These are phyloP conservation scores for Yamadazyma philogaea DNA, from an alignment of 805 yeast genomes.

Conservation along the genomic window DNA sequence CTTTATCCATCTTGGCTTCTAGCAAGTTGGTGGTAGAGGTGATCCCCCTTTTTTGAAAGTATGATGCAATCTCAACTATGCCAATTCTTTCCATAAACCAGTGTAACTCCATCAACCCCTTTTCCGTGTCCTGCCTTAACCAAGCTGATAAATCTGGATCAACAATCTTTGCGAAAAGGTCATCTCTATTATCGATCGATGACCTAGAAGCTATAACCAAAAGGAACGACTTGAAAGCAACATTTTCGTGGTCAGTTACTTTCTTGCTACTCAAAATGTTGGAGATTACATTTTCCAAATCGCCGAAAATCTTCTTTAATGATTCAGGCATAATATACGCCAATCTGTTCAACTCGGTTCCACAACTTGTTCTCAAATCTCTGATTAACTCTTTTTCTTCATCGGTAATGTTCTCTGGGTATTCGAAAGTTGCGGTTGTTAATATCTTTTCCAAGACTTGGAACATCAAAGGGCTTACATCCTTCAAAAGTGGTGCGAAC, in stretches of 20 bases:
- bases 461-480: constrained; percentile 70
- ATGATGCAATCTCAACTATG: constrained; percentile 87
- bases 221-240: constrained; percentile 88
- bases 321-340: constrained; percentile 95
- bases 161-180: constrained; percentile 79
- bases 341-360: constrained; percentile 88
- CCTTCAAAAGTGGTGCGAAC: constrained; percentile 86
- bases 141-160: constrained; percentile 92
- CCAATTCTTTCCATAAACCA: constrained; percentile 99
- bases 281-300: constrained; percentile 77
- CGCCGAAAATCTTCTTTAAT: constrained; percentile 72
- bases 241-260: constrained; percentile 86
- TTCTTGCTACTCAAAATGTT: constrained; percentile 64
- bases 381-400: constrained; percentile 77
- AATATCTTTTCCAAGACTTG: constrained; percentile 79
- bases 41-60: constrained; percentile 80
- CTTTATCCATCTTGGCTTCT: constrained; percentile 83
- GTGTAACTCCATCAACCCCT: constrained; percentile 83
- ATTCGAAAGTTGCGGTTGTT: constrained; percentile 79
- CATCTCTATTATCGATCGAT: constrained; percentile 66
- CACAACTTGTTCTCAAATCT: constrained; percentile 87
- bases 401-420: constrained; percentile 63
- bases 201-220: constrained; percentile 90
- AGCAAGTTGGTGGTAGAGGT: constrained; percentile 72
- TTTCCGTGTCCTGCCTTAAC: constrained; percentile 88